Percentiles rank a stretch among this genome's conserved stretches.
phyloP scores from a whole-genome alignment of 306 rosid genomes.

The Casuarina equisetifolia region DNA sequence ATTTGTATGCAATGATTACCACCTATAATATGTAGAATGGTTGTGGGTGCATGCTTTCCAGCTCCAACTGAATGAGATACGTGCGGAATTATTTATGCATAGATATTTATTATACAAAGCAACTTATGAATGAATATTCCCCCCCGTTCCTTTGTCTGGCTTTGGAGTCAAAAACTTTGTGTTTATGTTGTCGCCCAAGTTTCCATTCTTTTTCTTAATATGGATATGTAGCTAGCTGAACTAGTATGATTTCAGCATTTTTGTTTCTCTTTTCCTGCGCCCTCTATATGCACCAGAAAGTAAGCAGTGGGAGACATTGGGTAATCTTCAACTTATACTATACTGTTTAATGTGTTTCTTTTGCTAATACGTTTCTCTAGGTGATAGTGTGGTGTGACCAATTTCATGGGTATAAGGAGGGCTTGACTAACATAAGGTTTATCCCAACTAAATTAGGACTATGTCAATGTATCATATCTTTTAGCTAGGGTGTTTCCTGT shows the following conservation, averaged over 20 bases:
- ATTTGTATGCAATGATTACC: neutral
- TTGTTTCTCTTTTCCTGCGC: neutral
- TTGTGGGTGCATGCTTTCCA: constrained; percentile 1
- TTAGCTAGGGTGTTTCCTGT: neutral
- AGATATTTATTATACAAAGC: neutral
- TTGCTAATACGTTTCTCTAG: neutral
- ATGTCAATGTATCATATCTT: neutral
- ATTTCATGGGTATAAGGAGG: neutral
- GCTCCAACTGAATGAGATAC: neutral
- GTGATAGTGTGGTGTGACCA: neutral
- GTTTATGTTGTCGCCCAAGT: neutral
- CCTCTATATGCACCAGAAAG: neutral
- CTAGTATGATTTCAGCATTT: neutral
- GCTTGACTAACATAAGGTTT: neutral
- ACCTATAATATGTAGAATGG: neutral
- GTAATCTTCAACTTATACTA: neutral
- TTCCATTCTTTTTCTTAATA: neutral
- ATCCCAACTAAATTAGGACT: neutral
- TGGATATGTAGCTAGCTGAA: neutral
- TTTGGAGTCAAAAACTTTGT: neutral
- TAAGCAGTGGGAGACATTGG: neutral
- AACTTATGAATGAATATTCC: neutral
- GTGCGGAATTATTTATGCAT: neutral
- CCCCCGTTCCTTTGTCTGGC: neutral
- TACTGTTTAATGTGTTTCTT: neutral